A percentile compares a stretch with the other conserved stretches of the same genome.
Evolutionary conservation across 495 filamentous ascomycete genomes (phyloP).

Genomic region (Aspergillus conjunctus): DNA sequence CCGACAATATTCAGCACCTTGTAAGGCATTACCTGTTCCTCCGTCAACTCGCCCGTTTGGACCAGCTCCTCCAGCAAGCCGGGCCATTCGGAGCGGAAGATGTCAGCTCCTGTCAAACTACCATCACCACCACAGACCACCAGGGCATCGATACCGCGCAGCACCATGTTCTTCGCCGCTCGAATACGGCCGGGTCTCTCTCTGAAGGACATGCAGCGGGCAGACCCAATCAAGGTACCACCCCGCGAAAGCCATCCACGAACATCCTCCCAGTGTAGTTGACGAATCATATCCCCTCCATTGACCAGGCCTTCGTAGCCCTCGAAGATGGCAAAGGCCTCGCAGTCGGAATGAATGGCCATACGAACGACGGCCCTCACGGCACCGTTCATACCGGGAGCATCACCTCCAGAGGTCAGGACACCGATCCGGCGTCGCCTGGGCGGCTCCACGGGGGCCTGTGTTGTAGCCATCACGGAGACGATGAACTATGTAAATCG

Average conservation of each 20-base stretch:
- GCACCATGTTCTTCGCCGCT: constrained; percentile 90
- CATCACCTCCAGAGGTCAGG: constrained; percentile 96
- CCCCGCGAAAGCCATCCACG: constrained; percentile 93
- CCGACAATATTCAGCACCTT: constrained; percentile 91
- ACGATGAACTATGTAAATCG: constrained; percentile 10
- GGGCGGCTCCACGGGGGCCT: constrained; percentile 39
- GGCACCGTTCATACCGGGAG: constrained; percentile 96
- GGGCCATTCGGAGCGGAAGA: constrained; percentile 90
- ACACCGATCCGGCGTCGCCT: constrained; percentile 85
- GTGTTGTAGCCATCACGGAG: constrained; percentile 37
- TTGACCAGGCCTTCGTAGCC: constrained; percentile 95
- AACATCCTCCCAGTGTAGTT: constrained; percentile 92
- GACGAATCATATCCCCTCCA: constrained; percentile 82
- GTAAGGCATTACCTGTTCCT: constrained; percentile 70
- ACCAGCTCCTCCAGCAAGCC: constrained; percentile 82
- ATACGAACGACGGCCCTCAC: constrained; percentile 93
- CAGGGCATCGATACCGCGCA: constrained; percentile 91
- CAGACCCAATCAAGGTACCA: constrained; percentile 95
- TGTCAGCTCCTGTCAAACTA: constrained; percentile 93
- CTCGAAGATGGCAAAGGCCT: constrained; percentile 88
- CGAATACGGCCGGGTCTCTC: constrained; percentile 78
- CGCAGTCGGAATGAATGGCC: constrained; percentile 83
- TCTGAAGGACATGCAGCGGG: constrained; percentile 85
- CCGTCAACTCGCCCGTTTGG: constrained; percentile 62
- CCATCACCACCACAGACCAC: constrained; percentile 98